Evolutionary conservation across 1,284 basidiomycete species (phyloP), one percentile per base, ranked within the genome.

Genomic region (Fomes fomentarius): DNA sequence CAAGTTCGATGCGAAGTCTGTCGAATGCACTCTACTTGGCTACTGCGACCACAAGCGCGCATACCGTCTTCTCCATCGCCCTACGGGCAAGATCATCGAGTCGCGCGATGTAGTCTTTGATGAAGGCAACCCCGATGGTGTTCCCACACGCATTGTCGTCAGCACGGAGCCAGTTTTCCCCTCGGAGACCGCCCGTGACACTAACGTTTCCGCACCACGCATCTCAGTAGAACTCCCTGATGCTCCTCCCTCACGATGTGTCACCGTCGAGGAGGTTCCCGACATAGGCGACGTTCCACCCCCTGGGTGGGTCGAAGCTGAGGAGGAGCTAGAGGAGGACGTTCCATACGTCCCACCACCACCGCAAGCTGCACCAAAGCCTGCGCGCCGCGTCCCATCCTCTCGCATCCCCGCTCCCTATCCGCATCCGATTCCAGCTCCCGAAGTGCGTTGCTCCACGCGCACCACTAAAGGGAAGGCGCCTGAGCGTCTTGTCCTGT

Each of bases 11-110:
- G 15, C 51, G 8, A 63, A 63, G 50, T 64, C 65, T 1, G 30
- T 65, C 2, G 60, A 67, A 22, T 68, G 68, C 42, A 52, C 62
- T 8, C 65, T 68, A 34, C 45, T 71, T 4, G 68, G 67, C 1
- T 71, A 68, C 34, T 53, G 57, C 2, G 51, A 53, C 11, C 39
- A 61, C 39, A 52, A 59, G 4, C 63, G 63, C 14, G 60, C 64
- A 5, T 70, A 66, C 53, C 39, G 46, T 0, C 63, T 61, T 22
- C 63, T 63, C n/a, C 56, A 57, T 25, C 52, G 48, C 19, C 47
- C 52, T 7, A 56, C 42, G 33, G 59, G 56, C 28, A 30, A 30
- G 28, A 30, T 30, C 28, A 30, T 30, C 28, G 28, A 30, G 28
- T 30, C 28, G 6, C 28, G 28, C 28, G 28, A 30, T 12, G 28